Base-by-base conservation (phyloP, 495 filamentous ascomycete genomes). In the Xylaria venustula region DNA sequence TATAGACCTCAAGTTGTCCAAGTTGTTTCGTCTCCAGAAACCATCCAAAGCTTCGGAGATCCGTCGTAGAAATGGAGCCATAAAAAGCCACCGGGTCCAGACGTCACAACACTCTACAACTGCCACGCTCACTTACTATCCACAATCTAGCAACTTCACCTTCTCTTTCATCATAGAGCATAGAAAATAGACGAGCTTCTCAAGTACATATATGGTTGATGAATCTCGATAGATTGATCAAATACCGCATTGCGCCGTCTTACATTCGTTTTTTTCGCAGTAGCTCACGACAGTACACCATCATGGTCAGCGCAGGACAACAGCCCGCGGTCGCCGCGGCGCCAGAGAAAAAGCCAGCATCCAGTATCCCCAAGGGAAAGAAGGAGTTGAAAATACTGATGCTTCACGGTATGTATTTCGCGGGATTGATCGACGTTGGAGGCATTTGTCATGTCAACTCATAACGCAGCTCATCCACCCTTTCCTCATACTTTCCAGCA, bases 371-470 rank as follows among this genome's bases (percentile, higher is more conserved):
- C 20, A 60, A 61, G 23, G 68, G 61, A 40, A 79, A 73, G 65
- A 77, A 62, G 49, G 70, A 80, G 62, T 58, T 85, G 26, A 80
- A 77, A 58, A 80, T 85, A 58, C 66, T 86, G 14, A 86, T 86
- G 83, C 75, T 86, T 30, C 83, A 86, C 64, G 83, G 81, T 83
- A 61, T 2, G 66, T 46, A 52, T 4, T 12, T 19, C 2, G 40
- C 58, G 22, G 30, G 32, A 41, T 41, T 12, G 1, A 9, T 7
- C 11, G 20, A 2, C 2, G 3, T 2, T 23, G 17, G 3, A 19
- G 7, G 2, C 5, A 49, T 37, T n/a, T n/a, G n/a, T n/a, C n/a
- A n/a, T n/a, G n/a, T n/a, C n/a, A n/a, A n/a, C n/a, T n/a, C n/a
- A n/a, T n/a, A n/a, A n/a, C n/a, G n/a, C n/a, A n/a, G n/a, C n/a